A percentile compares a stretch with the other conserved stretches of the same genome.
Conservation (phyloP, 345 rosid genomes). For the Combretum micranthum region DNA sequence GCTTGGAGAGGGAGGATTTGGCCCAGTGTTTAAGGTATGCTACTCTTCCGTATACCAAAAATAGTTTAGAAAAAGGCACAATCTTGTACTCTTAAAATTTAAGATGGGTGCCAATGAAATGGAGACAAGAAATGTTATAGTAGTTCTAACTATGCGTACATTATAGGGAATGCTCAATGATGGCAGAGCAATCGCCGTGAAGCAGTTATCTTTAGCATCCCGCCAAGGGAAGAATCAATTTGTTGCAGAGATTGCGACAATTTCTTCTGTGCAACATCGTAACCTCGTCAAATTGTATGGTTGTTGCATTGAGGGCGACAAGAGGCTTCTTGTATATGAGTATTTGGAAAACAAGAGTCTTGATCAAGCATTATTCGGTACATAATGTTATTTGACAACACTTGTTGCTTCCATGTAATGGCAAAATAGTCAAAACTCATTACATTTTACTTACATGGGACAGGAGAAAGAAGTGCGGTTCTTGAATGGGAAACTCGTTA, state of each 20-base stretch:
- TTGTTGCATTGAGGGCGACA: constrained; percentile 54
- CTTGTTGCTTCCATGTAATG: not conserved
- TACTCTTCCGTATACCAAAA: not conserved
- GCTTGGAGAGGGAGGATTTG: constrained; percentile 90
- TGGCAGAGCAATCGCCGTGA: constrained; percentile 65
- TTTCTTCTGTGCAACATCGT: constrained; percentile 51
- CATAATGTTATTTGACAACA: not conserved
- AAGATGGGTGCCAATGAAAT: not conserved
- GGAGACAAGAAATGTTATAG: not conserved
- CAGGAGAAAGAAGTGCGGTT: constrained; percentile 33
- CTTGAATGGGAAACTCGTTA: constrained; percentile 36
- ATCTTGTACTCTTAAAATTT: no score
- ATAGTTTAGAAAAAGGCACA: not conserved
- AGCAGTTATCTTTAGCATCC: constrained; percentile 56
- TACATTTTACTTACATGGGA: not conserved
- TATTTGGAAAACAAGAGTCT: constrained; percentile 62
- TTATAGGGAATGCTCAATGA: constrained; percentile 36
- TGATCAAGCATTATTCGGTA: constrained; percentile 62
- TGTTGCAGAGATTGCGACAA: constrained; percentile 65
- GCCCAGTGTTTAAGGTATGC: constrained; percentile 67
- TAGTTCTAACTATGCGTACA: not conserved
- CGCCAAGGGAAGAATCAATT: constrained; percentile 66
- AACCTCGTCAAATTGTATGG: constrained; percentile 68
- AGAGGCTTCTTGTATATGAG: constrained; percentile 63
- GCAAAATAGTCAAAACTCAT: no score